Conservation (phyloP, 768 basidiomycete species). For the Lyophyllum atratum region DNA sequence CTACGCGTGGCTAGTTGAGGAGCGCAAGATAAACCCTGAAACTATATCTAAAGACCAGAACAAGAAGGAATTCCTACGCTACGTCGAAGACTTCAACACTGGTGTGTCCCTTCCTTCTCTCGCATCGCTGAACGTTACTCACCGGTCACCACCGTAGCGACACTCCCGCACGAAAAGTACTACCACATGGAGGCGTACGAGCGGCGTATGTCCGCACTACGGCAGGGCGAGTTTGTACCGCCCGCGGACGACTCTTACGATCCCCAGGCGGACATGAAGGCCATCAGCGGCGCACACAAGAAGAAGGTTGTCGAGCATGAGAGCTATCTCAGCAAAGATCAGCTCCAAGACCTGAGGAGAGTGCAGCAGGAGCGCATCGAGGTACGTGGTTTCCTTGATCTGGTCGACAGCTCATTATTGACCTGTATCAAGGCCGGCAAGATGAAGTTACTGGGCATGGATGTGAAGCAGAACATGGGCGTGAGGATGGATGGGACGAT, state of each 20-base stretch:
- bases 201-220: slow-evolving; percentile 78
- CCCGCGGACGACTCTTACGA: slow-evolving; percentile 77
- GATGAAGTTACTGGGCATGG: slow-evolving; percentile 89
- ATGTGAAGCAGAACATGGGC: slow-evolving; percentile 81
- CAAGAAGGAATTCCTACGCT: slow-evolving; percentile 82
- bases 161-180: slow-evolving; percentile 93
- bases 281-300: slow-evolving; percentile 71
- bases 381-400: slow-evolving; percentile 39
- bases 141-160: slow-evolving; percentile 50
- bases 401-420: background rate
- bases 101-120: slow-evolving; percentile 40
- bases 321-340: slow-evolving; percentile 75
- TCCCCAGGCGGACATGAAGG: slow-evolving; percentile 81
- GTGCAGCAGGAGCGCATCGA: slow-evolving; percentile 87
- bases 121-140: background rate
- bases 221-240: slow-evolving; percentile 81
- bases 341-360: slow-evolving; percentile 76
- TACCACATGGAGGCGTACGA: slow-evolving; percentile 90
- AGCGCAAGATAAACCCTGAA: slow-evolving; percentile 89
- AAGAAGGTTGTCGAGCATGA: slow-evolving; percentile 67
- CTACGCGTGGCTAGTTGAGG: slow-evolving; percentile 91
- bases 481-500: slow-evolving; percentile 81
- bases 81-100: slow-evolving; percentile 84
- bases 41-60: slow-evolving; percentile 82
- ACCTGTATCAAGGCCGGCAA: slow-evolving; percentile 57